Conservation (phyloP, 1,139 yeast species). For the Suhomyces panamericanus region DNA sequence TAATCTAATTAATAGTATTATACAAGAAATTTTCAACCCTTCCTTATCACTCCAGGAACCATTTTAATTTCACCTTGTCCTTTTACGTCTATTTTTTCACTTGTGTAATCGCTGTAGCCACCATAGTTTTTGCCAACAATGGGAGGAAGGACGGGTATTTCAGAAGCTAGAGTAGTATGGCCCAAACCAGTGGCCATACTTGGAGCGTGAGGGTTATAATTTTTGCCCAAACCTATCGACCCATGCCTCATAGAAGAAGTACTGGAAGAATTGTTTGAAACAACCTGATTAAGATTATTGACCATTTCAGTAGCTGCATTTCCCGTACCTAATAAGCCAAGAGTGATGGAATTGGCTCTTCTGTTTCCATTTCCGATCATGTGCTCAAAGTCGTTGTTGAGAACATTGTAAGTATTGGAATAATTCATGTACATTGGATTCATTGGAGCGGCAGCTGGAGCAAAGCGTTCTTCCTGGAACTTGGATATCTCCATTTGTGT, state of each 20-base stretch:
- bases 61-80: slow-evolving; percentile 4
- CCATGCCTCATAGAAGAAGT: slow-evolving; percentile 7
- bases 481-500: slow-evolving; percentile 14
- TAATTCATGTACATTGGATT: slow-evolving; percentile 11
- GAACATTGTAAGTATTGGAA: slow-evolving; percentile 9
- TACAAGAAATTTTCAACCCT: neutral
- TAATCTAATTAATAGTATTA: neutral
- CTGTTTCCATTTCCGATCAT: slow-evolving; percentile 11
- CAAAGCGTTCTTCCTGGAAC: slow-evolving; percentile 10
- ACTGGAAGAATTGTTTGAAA: slow-evolving; percentile 8
- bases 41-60: slow-evolving; percentile 4
- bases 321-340: slow-evolving; percentile 13
- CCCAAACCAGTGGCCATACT: slow-evolving; percentile 3
- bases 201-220: slow-evolving; percentile 7
- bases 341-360: slow-evolving; percentile 16
- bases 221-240: slow-evolving; percentile 4
- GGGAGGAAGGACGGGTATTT: slow-evolving; percentile 11
- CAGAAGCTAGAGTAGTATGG: neutral
- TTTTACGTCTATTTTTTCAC: slow-evolving; percentile 2
- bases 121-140: slow-evolving; percentile 7
- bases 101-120: slow-evolving; percentile 1
- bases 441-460: slow-evolving; percentile 6
- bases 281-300: slow-evolving; percentile 7
- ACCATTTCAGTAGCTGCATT: slow-evolving; percentile 3
- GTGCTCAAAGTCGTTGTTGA: slow-evolving; percentile 11